Base-by-base conservation (phyloP, 352 stramenopile genomes). In the Globisporangium nunn region DNA sequence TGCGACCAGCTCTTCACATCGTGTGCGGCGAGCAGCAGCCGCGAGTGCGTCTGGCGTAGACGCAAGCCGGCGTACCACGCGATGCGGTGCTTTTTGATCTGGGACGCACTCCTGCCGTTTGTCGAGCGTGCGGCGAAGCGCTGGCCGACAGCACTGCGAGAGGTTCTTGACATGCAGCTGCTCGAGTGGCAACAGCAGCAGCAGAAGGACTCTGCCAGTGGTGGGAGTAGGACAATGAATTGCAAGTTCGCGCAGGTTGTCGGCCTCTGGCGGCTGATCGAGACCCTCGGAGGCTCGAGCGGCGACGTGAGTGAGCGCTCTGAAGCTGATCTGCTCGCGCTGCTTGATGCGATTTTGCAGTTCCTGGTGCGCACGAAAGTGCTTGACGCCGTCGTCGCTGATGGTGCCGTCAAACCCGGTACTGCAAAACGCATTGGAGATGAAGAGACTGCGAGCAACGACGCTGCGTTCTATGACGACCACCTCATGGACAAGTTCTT, bases 401-500 rank as follows among this genome's bases (percentile, higher is more conserved):
- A 37, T 17, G 17, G 6, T 6, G 10, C 48, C 4, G 28, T 7
- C 12, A n/a, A 11, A 11, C 23, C 3, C 17, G n/a, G 28, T 5
- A 37, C 33, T 37, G 33, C 6, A 8, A 8, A 11, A 8, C 5
- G 33, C 33, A 5, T 0, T 37, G 33, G 33, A 37, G 33, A 37
- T 37, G 33, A 8, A 37, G 33, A 11, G 33, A 37, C 10, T 8
- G 33, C 33, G 33, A 37, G 14, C 33, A 17, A 18, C 8, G 48
- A 37, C 17, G 52, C 44, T 4, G 15, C 44, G 3, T 57, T 70
- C 23, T 71, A 72, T 18, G 68, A 76, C n/a, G 80, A 90, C 31
- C 58, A 86, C n/a, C 50, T 87, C 43, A 64, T 86, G 57, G 72
- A 84, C 29, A 84, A 83, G 45, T 83, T 87, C 56, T 84, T 81